A percentile compares a stretch with the other conserved stretches of the same genome.
phyloP scores from a whole-genome alignment of 306 rosid genomes.

The Delonix regia region DNA sequence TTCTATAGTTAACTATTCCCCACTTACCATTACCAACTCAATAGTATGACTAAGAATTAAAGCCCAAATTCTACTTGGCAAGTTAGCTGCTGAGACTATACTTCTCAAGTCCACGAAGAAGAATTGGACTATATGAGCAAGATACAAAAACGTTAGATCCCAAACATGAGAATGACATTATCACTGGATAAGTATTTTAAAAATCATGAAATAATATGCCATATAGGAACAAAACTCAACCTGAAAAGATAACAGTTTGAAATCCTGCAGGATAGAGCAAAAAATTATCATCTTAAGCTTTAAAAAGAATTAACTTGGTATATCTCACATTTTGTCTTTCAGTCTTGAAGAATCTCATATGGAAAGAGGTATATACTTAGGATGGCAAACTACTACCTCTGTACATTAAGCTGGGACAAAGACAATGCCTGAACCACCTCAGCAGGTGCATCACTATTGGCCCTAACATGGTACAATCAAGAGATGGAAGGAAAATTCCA shows the following conservation, averaged over 20 bases:
- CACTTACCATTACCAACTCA: background rate
- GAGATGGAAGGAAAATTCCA: background rate
- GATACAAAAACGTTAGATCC: background rate
- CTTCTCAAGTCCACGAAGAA: background rate
- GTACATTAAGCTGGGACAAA: conserved; percentile 3
- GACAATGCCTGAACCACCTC: background rate
- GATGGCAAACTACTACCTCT: conserved; percentile 4
- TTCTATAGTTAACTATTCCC: background rate
- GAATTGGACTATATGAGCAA: background rate
- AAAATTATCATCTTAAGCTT: background rate
- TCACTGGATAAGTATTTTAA: background rate
- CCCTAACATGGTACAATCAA: background rate
- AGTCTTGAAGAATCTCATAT: background rate
- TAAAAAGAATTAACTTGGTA: background rate
- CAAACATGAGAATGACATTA: background rate
- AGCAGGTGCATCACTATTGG: background rate
- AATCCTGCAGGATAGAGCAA: background rate
- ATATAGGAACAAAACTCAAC: background rate
- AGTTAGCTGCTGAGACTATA: background rate
- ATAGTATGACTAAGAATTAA: no score
- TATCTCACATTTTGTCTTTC: background rate
- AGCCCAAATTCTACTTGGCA: background rate
- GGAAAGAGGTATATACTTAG: background rate
- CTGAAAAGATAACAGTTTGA: background rate
- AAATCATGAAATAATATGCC: background rate